Conservation (phyloP, 495 filamentous ascomycete species). For the Trichoderma erinaceum region DNA sequence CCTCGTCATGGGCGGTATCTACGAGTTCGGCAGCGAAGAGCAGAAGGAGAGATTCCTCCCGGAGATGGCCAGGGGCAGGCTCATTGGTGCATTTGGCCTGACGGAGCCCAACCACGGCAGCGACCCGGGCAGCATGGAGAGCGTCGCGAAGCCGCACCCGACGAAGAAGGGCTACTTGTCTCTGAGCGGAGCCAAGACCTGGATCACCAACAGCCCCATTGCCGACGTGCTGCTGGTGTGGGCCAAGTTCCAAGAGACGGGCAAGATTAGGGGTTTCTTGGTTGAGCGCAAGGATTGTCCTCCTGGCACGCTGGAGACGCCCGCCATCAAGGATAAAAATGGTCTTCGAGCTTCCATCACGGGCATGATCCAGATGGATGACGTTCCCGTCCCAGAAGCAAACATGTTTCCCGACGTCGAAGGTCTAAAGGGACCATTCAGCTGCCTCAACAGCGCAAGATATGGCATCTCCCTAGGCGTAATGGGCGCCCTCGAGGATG, state of each 20-base stretch:
- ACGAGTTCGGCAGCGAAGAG: conserved; percentile 85
- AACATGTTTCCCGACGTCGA: conserved; percentile 94
- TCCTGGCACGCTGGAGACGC: conserved; percentile 84
- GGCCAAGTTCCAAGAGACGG: conserved; percentile 85
- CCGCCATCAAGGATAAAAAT: conserved; percentile 90
- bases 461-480: conserved; percentile 91
- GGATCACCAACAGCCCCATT: conserved; percentile 98
- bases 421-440: conserved; percentile 83
- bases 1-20: conserved; percentile 92
- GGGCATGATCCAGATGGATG: conserved; percentile 93
- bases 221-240: conserved; percentile 87
- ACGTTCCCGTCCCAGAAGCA: conserved; percentile 78
- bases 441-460: conserved; percentile 86
- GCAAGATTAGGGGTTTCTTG: conserved; percentile 93
- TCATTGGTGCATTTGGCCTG: conserved; percentile 87
- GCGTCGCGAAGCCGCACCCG: conserved; percentile 76
- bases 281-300: conserved; percentile 77
- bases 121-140: conserved; percentile 95
- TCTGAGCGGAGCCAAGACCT: conserved; percentile 85
- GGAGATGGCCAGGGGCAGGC: conserved; percentile 75
- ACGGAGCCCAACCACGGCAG: conserved; percentile 98
- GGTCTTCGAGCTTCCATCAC: conserved; percentile 90
- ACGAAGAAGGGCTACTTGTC: conserved; percentile 78
- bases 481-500: conserved; percentile 92
- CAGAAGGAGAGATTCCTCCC: conserved; percentile 86